Evolutionary conservation across 108 stramenopile species (phyloP).

Genomic region (Nitzschia inconspicua): DNA sequence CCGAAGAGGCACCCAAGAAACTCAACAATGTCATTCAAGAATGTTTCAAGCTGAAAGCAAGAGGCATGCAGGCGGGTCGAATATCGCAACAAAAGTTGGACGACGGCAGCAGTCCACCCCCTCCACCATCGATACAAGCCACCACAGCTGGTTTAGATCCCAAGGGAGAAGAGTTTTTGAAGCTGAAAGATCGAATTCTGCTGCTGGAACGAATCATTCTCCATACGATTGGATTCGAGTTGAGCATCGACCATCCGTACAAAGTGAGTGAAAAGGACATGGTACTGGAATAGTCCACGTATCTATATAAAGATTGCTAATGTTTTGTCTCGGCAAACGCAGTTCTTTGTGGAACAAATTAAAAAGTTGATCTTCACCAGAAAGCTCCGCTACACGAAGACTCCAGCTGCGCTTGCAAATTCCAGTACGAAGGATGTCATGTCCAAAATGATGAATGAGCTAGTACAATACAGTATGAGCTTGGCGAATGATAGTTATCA

Average conservation of each 20-base stretch:
- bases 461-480: conserved; percentile 82
- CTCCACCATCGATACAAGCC: conserved; percentile 13
- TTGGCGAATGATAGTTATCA: conserved; percentile 85
- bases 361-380: conserved; percentile 46
- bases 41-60: conserved; percentile 57
- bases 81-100: conserved; percentile 23
- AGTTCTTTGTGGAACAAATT: conserved; percentile 66
- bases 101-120: not conserved
- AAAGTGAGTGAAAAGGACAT: no score
- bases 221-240: conserved; percentile 87
- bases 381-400: conserved; percentile 47
- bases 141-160: conserved; percentile 33
- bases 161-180: conserved; percentile 70
- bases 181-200: conserved; percentile 79
- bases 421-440: conserved; percentile 15
- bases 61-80: conserved; percentile 51
- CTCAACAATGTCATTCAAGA: conserved; percentile 64
- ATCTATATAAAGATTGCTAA: no score
- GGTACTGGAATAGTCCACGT: no score
- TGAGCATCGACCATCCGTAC: conserved; percentile 84
- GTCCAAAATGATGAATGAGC: conserved; percentile 57
- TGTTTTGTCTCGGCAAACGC: no score
- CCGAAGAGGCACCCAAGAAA: conserved; percentile 87
- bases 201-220: conserved; percentile 84
- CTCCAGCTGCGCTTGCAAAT: not conserved